Conservation (phyloP, 1,139 yeast genomes). For the Lodderomyces theae region DNA sequence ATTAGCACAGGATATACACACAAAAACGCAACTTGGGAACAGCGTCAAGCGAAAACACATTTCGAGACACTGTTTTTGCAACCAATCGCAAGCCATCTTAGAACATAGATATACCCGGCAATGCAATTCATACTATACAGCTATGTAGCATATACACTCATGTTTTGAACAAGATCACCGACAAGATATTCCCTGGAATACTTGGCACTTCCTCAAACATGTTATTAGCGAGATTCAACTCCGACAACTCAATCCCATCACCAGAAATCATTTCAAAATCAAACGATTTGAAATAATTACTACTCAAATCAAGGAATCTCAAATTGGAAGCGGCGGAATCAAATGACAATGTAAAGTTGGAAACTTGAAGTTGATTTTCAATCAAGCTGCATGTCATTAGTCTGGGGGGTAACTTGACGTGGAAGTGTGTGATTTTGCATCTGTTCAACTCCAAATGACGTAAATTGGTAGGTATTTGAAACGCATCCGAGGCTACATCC, state of each 20-base stretch:
- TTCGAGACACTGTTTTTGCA: not conserved
- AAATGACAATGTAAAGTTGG: slow-evolving; percentile 8
- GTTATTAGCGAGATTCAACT: slow-evolving; percentile 14
- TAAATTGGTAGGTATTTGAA: slow-evolving; percentile 11
- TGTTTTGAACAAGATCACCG: slow-evolving; percentile 11
- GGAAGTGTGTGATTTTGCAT: slow-evolving; percentile 13
- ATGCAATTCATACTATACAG: not conserved
- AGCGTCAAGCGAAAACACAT: too few species aligned
- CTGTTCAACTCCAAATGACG: slow-evolving; percentile 14
- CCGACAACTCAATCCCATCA: slow-evolving; percentile 10
- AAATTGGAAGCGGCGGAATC: slow-evolving; percentile 8
- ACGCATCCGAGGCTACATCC: slow-evolving; percentile 7
- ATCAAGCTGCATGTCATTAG: slow-evolving; percentile 11
- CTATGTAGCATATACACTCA: not conserved
- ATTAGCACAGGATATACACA: too few species aligned
- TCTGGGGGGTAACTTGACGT: slow-evolving; percentile 5
- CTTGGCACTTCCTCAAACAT: slow-evolving; percentile 19
- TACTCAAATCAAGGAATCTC: slow-evolving; percentile 14
- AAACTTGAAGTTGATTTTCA: slow-evolving; percentile 11
- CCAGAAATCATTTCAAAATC: slow-evolving; percentile 10
- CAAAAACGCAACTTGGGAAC: too few species aligned
- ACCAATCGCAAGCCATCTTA: not conserved
- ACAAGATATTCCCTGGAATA: slow-evolving; percentile 13
- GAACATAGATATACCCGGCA: not conserved
- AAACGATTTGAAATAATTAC: slow-evolving; percentile 14